Evolutionary conservation across 1,284 basidiomycete genomes (phyloP).

Genomic region (Bjerkandera adusta): DNA sequence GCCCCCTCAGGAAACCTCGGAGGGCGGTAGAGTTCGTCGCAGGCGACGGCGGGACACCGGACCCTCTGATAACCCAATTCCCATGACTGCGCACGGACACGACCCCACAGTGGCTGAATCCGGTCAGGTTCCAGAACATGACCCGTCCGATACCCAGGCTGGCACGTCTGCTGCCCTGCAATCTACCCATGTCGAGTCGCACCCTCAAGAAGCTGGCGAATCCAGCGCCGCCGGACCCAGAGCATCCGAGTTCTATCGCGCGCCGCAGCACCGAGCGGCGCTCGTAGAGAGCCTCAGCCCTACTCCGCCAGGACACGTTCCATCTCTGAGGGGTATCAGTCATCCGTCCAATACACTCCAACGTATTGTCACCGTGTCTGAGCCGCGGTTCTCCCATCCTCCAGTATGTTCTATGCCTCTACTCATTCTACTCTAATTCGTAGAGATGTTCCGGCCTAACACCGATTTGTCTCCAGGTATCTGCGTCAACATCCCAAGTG

Average conservation of each 20-base stretch:
- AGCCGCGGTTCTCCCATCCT: constrained; percentile 10
- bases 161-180: background rate
- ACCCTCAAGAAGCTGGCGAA: background rate
- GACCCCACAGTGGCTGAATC: background rate
- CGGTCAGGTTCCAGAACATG: constrained; percentile 1
- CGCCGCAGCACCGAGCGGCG: constrained; percentile 7
- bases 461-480: constrained; percentile 2
- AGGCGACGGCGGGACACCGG: constrained; percentile 20
- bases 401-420: constrained; percentile 1
- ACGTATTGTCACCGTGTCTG: constrained; percentile 9
- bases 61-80: constrained; percentile 14
- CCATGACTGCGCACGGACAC: constrained; percentile 2
- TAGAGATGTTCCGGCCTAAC: constrained; percentile 1
- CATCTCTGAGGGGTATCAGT: constrained; percentile 5
- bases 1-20: constrained; percentile 15
- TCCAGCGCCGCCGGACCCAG: background rate
- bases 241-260: constrained; percentile 7
- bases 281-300: background rate
- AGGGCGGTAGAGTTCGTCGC: constrained; percentile 25
- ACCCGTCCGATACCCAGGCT: background rate
- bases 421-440: background rate
- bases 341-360: constrained; percentile 5
- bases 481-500: constrained; percentile 4
- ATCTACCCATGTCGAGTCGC: background rate
- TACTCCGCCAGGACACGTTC: background rate